Base-by-base conservation (phyloP, 2,329 filamentous ascomycete species). In the Allantophomopsis lycopodina region DNA sequence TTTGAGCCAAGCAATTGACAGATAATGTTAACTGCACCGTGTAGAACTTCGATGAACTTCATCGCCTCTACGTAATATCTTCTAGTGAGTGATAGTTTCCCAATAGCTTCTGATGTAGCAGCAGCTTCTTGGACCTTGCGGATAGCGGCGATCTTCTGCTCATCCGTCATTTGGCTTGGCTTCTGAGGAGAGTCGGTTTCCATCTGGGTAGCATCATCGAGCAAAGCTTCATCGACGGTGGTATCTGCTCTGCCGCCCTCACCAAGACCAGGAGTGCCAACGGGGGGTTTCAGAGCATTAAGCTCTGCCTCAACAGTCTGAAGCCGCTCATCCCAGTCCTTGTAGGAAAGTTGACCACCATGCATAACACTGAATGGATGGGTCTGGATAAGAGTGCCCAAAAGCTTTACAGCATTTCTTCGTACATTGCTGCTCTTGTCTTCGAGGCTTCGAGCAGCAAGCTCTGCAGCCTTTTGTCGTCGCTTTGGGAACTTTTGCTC, bases 361-460 rank as follows among this genome's bases (percentile, higher is more conserved):
- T 96, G 87, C 64, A 95, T 80, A 14, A 88, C 78, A 31, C 83
- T 86, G 52, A 95, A 98, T 2, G 91, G 91, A 57, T 98, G 91
- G 0, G 88, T 95, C 46, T 88, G 86, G 50, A 98, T 85, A 6
- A 98, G 67, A 34, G 83, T 83, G 5, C 80, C 83, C 1, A 98
- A 69, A 6, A 98, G 65, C 60, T 94, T 96, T 57, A 98, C 91
- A 2, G 91, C 88, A 56, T 96, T 96, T 42, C 88, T 76, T 45
- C 91, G 75, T 23, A 98, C 91, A 52, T 96, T 94, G 60, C 91
- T 98, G 63, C 89, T 96, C 68, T 94, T 96, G 63, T 98, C 93
- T 58, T 95, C 85, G 2, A 98, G 68, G 58, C 89, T 96, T 50
- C 84, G 76, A 41, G 83, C 79, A 1, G 91, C 88, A 18, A 95